phyloP scores from a whole-genome alignment of 1,284 basidiomycete genomes.

The Caloboletus firmus region DNA sequence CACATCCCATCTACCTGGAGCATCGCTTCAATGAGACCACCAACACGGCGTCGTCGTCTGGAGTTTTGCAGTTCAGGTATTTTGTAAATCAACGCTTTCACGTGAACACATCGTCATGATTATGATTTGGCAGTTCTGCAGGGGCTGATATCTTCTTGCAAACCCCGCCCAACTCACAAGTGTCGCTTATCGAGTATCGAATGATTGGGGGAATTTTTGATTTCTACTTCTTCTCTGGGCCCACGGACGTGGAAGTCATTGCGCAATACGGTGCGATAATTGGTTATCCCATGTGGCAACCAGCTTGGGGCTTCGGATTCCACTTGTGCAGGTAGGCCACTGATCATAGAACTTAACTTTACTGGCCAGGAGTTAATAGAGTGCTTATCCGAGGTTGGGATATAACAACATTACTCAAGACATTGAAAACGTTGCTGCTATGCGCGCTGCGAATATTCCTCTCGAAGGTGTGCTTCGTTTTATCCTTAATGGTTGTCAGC shows the following conservation, averaged over 20 bases:
- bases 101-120: background rate
- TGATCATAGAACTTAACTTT: background rate
- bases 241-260: constrained; percentile 58
- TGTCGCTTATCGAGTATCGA: constrained; percentile 64
- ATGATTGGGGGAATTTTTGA: constrained; percentile 65
- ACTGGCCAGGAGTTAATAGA: background rate
- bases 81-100: background rate
- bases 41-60: constrained; percentile 57
- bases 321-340: constrained; percentile 58
- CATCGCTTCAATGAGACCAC: constrained; percentile 55
- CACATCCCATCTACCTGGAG: constrained; percentile 68
- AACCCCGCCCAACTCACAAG: constrained; percentile 49
- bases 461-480: constrained; percentile 50
- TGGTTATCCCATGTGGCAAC: constrained; percentile 66
- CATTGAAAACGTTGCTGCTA: constrained; percentile 51
- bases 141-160: constrained; percentile 66
- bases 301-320: constrained; percentile 70
- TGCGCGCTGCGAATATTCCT: constrained; percentile 64
- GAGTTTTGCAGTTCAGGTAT: constrained; percentile 67
- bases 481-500: background rate
- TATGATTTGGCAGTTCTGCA: constrained; percentile 38
- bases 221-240: constrained; percentile 72
- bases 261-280: constrained; percentile 64
- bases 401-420: constrained; percentile 50
- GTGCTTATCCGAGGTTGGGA: constrained; percentile 46